Evolutionary conservation across 2,329 filamentous ascomycete genomes (phyloP), one percentile per base, ranked within the genome.

Genomic region (Aspergillus glaucus): DNA sequence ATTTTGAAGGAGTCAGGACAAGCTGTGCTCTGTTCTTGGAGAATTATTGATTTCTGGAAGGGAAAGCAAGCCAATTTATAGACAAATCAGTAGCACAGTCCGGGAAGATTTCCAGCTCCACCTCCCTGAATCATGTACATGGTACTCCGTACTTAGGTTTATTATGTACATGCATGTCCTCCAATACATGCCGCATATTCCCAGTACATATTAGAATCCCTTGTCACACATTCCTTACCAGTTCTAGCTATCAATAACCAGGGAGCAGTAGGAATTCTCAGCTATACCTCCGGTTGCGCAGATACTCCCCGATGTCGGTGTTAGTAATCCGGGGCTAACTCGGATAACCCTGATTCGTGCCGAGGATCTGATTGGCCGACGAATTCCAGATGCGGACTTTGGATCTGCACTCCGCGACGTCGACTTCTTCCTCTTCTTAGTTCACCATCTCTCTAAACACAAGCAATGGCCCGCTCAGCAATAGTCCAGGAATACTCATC

Each of bases 401-500:
- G n/a, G 14, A 49, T 44, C 15, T 24, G 22, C 42, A 44, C 42
- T 44, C 15, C 34, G 22, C 21, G 24, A 30, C 21, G 45, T 44
- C 30, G 37, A 39, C 24, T 32, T 10, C 10, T 40, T 22, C 22
- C 37, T 10, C 15, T 32, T 28, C 24, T 36, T 36, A 19, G 19
- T 39, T 36, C 24, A 47, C 26, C 32, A 41, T 14, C 34, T 46
- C n/a, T 28, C 14, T 14, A 28, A 3, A 24, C 44, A 30, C n/a
- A 30, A 30, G 21, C 21, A 26, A 73, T 73, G 70, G 67, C 69
- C 51, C 65, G 69, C 52, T 64, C 74, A 32, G 65, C 72, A 48
- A 67, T 75, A 49, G 75, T 76, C 44, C 74, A 76, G 55, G 75
- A 78, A 55, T 77, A 78, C 57, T 68, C 72, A 45, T 62, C 69